phyloP scores from a whole-genome alignment of 2,329 filamentous ascomycete species.

The Cladosporium velox region DNA sequence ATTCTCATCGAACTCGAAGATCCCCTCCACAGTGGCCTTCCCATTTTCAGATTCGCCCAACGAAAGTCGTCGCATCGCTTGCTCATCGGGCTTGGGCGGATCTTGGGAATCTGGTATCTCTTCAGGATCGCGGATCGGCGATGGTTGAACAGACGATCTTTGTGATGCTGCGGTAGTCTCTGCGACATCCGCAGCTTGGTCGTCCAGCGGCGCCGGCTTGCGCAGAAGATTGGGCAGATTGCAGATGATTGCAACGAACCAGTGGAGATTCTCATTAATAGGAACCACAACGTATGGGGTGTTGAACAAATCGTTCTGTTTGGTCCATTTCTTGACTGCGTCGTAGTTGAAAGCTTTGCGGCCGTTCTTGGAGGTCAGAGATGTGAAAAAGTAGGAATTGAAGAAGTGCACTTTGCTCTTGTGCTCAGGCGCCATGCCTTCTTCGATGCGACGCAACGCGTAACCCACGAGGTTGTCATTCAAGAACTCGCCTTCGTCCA shows the following conservation, averaged over 20 bases:
- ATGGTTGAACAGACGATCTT: conserved; percentile 6
- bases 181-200: conserved; percentile 17
- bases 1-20: conserved; percentile 24
- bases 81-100: not conserved
- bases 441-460: conserved; percentile 63
- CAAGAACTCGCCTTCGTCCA: conserved; percentile 82
- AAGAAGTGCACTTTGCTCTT: conserved; percentile 75
- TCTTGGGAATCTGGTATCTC: conserved; percentile 21
- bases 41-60: not conserved
- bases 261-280: conserved; percentile 82
- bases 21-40: not conserved
- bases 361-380: conserved; percentile 61
- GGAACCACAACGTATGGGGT: conserved; percentile 91
- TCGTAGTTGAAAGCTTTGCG: conserved; percentile 73
- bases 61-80: conserved; percentile 11
- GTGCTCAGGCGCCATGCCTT: conserved; percentile 36
- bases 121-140: conserved; percentile 5
- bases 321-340: conserved; percentile 84
- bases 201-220: conserved; percentile 25
- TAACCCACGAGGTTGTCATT: conserved; percentile 94
- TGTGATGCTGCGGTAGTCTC: conserved; percentile 22
- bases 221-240: conserved; percentile 69
- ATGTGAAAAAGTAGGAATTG: conserved; percentile 89
- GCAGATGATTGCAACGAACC: conserved; percentile 95
- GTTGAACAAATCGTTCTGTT: conserved; percentile 77